phyloP scores from a whole-genome alignment of 306 rosid genomes.

The Argentina anserina region DNA sequence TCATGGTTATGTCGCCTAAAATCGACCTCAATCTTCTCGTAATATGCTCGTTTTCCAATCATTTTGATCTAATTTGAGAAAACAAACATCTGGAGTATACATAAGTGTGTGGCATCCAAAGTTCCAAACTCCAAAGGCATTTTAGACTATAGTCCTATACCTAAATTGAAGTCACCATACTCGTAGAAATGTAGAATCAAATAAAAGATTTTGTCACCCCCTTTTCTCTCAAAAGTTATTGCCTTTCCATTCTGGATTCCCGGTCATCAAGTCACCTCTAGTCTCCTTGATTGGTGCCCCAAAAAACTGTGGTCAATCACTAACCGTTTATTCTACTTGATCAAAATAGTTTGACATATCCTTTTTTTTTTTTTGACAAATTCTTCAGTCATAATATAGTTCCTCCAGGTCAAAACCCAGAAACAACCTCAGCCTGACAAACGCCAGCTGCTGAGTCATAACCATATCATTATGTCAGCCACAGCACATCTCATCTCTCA shows the following conservation, averaged over 20 bases:
- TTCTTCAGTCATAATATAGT: not conserved
- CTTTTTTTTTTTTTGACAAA: no score
- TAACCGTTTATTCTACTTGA: constrained; percentile 3
- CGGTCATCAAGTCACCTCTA: not conserved
- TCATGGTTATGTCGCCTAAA: no score
- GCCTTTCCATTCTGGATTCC: not conserved
- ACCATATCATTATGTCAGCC: constrained; percentile 1
- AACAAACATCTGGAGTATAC: no score
- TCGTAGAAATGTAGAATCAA: not conserved
- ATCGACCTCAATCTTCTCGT: no score
- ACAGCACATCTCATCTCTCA: not conserved
- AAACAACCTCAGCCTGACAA: not conserved
- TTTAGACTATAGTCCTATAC: not conserved
- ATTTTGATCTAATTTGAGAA: no score
- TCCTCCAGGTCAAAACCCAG: not conserved
- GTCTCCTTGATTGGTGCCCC: not conserved
- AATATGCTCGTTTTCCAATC: no score
- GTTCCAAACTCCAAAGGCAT: not conserved
- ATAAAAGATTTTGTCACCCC: not conserved
- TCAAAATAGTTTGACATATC: not conserved
- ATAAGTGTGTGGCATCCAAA: no score
- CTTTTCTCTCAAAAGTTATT: not conserved
- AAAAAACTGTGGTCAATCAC: constrained; percentile 5
- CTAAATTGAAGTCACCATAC: not conserved
- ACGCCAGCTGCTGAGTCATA: not conserved